Base-by-base conservation (phyloP, 192 early-diverging fungal genomes). In the Thoreauomyces humboldtii region DNA sequence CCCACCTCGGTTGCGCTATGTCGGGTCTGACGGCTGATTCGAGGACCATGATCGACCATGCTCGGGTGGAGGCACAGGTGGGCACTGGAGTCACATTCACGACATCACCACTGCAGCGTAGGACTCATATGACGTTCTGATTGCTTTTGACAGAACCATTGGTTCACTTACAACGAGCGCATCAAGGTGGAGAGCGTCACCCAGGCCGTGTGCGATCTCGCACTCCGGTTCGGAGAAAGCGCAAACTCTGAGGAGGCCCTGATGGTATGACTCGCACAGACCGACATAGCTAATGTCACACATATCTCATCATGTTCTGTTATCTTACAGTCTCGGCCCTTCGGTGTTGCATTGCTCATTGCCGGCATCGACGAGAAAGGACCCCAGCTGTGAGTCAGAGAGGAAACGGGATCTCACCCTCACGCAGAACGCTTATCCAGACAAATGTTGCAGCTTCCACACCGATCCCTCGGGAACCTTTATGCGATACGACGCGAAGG, bases 381-480 rank as follows among this genome's bases (percentile, higher is more conserved):
- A 2, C 93, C 93, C 27, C 97, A 98, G 78, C 77, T 98, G 92
- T 99, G 86, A 83, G 83, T 73, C n/a, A n/a, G n/a, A n/a, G n/a
- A n/a, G n/a, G n/a, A n/a, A n/a, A n/a, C n/a, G n/a, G n/a, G n/a
- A 21, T 52, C 21, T 52, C 7, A 52, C 7, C 27, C 2, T 52
- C 32, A 2, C 32, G 4, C 22, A 9, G 12, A 17, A 9, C 17
- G 38, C 38, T 12, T 17, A 15, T 33, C 9, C 55, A 34, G 14
- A 33, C 1, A 57, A 25, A 0, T 35, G 24, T 60, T 3, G 5
- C 46, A 93, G 91, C 22, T 93, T 78, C 81, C 94, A 97, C 74
- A 88, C 94, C 7, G 95, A 99, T 78, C 97, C 97, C 14, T 97
- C 96, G 53, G 97, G 97, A 51, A 99, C 97, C 4, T 96, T 94